Evolutionary conservation across 805 yeast species (phyloP).

Genomic region (Suhomyces emberorum): DNA sequence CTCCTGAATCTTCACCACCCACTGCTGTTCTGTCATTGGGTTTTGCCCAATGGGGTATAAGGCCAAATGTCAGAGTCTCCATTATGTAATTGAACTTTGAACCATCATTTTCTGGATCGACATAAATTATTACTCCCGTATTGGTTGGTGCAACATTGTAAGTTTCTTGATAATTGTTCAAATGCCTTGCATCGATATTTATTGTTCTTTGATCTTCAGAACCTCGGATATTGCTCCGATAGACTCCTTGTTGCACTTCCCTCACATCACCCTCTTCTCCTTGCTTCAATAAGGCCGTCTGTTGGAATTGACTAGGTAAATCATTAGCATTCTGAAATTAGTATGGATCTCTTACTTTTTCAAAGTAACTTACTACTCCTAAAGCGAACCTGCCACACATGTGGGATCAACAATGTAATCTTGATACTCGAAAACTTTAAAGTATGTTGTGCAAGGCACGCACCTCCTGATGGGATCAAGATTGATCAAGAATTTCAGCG

Average conservation of each 20-base stretch:
- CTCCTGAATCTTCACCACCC: constrained; percentile 12
- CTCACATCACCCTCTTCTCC: constrained; percentile 1
- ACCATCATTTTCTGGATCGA: constrained; percentile 7
- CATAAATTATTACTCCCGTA: constrained; percentile 40
- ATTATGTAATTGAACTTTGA: constrained; percentile 17
- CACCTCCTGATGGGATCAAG: too few relatives aligned
- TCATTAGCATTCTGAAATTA: constrained; percentile 19
- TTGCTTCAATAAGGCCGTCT: constrained; percentile 14
- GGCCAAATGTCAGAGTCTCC: constrained; percentile 75
- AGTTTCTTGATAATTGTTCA: constrained; percentile 26
- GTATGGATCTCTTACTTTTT: not conserved
- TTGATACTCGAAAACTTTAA: too few relatives aligned
- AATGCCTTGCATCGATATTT: constrained; percentile 4
- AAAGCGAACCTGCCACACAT: constrained; percentile 67
- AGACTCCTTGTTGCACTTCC: constrained; percentile 2
- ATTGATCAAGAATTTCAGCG: too few relatives aligned
- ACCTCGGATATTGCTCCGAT: constrained; percentile 6
- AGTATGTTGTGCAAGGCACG: too few relatives aligned
- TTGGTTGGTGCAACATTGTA: constrained; percentile 66
- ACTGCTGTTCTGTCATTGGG: constrained; percentile 36
- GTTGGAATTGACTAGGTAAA: constrained; percentile 26
- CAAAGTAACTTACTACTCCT: constrained; percentile 35
- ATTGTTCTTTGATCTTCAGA: constrained; percentile 7
- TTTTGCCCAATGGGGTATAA: constrained; percentile 66
- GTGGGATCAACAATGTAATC: too few relatives aligned